phyloP scores from a whole-genome alignment of 768 basidiomycete genomes.

The Neoboletus magnificus region DNA sequence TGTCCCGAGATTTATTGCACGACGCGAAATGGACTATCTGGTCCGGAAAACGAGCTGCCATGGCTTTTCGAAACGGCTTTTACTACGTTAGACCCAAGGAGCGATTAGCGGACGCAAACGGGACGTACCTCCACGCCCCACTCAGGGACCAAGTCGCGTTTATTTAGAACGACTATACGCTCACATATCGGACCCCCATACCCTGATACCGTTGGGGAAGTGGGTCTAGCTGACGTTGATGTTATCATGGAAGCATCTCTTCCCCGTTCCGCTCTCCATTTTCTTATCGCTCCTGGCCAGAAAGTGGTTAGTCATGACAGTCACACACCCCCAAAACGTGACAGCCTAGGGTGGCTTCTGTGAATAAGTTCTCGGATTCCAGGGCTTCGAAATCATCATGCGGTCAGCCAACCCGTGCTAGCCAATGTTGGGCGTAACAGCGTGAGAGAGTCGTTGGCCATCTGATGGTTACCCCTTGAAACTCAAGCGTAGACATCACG shows the following conservation, averaged over 20 bases:
- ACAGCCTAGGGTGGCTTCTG: conserved; percentile 1
- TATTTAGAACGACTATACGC: conserved; percentile 88
- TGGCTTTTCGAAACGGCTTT: conserved; percentile 72
- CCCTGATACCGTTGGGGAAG: conserved; percentile 8
- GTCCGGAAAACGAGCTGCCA: conserved; percentile 67
- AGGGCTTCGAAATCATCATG: conserved; percentile 13
- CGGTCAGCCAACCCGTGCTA: conserved; percentile 11
- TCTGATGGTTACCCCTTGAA: conserved; percentile 15
- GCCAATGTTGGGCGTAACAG: conserved; percentile 6
- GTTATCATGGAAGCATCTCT: conserved; percentile 44
- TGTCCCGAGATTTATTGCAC: conserved; percentile 63
- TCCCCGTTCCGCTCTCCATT: conserved; percentile 70
- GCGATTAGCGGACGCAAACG: conserved; percentile 4
- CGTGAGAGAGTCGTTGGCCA: conserved; percentile 22
- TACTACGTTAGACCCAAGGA: conserved; percentile 11
- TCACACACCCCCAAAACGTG: conserved; percentile 11
- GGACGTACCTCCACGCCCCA: conserved; percentile 78
- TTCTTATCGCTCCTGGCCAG: conserved; percentile 54
- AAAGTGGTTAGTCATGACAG: conserved; percentile 19
- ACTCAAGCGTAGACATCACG: conserved; percentile 1
- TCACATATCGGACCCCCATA: conserved; percentile 53
- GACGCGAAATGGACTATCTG: conserved; percentile 71
- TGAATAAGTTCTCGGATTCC: conserved; percentile 11
- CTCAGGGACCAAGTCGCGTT: conserved; percentile 84
- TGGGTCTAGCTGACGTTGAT: conserved; percentile 31